phyloP scores from a whole-genome alignment of 192 early-diverging fungal genomes.

The Linnemannia elongata region DNA sequence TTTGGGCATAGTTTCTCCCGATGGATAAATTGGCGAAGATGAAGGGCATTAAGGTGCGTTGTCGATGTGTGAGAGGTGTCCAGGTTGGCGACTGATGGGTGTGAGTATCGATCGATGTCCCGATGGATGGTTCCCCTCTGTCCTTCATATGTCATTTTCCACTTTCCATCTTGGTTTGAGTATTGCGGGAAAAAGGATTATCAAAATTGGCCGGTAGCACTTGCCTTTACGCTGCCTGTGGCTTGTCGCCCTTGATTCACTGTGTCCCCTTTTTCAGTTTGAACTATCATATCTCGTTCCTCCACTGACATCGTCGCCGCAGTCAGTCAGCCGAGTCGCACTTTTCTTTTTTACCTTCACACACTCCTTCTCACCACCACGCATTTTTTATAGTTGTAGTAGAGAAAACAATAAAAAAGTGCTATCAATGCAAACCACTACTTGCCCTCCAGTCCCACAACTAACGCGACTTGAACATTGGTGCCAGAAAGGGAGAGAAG shows the following conservation, averaged over 20 bases:
- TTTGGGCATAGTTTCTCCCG: constrained; percentile 21
- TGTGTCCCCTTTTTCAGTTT: neutral
- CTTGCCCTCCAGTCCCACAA: too few species aligned
- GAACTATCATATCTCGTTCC: neutral
- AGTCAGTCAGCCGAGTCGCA: neutral
- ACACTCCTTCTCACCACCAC: too few species aligned
- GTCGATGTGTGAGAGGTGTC: neutral
- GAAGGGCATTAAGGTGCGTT: neutral
- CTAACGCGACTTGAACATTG: too few species aligned
- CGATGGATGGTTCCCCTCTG: constrained; percentile 33
- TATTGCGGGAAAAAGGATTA: constrained; percentile 51
- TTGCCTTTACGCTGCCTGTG: constrained; percentile 15
- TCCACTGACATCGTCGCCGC: neutral
- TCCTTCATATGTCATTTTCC: constrained; percentile 16
- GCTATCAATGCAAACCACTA: too few species aligned
- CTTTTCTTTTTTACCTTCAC: too few species aligned
- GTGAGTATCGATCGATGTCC: constrained; percentile 22
- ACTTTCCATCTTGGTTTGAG: constrained; percentile 55
- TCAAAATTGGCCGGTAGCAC: constrained; percentile 12
- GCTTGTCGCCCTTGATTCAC: constrained; percentile 14
- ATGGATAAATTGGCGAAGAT: neutral
- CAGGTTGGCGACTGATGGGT: neutral
- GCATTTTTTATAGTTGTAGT: too few species aligned
- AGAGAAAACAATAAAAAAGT: too few species aligned
- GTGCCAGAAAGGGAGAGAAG: too few species aligned